Base-by-base conservation (phyloP, 768 basidiomycete species). In the Calocybe gangraenosa region DNA sequence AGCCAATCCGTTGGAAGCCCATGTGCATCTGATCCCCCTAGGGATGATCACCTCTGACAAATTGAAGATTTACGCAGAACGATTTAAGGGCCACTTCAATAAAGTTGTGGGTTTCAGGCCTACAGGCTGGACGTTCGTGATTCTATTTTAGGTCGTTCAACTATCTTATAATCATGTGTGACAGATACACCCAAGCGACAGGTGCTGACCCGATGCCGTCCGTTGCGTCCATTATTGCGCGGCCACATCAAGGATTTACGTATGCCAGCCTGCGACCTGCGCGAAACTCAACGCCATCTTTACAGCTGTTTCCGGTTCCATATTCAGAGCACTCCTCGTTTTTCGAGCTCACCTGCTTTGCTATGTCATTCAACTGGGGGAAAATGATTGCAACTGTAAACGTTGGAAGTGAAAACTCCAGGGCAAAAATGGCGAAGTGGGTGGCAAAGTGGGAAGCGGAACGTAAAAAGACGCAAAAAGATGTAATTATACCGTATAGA, bases 301-400 rank as follows among this genome's bases (percentile, higher is more conserved):
- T 87, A 36, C 84, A 85, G 65, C 68, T 96, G 34, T 91, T 84
- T 57, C 87, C 89, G 42, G 82, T 90, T 44, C 87, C 84, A 8
- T 98, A 98, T 60, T 97, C 93, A 4, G 96, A 98, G 60, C 95
- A 98, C 62, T 92, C 89, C 23, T 92, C 89, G 25, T 97, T 97
- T 65, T 90, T 89, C 56, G 95, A 98, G 65, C 71, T 95, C 51
- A 95, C 92, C 9, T 94, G 92, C 61, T 97, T 97, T 61, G 92
- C 92, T 3, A 76, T 97, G 65, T 92, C 89, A 15, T 72, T 92
- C 34, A 78, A 81, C 51, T 95, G 83, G 86, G 74, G 67, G 0
- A 84, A 81, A 60, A 95, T 98, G 76, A 94, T 98, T 56, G 89
- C 96, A 8, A 98, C 96, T 0, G 96, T 94, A 31, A 95, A 93